Evolutionary conservation across 805 yeast genomes (phyloP).

Genomic region (Pichia manshurica): DNA sequence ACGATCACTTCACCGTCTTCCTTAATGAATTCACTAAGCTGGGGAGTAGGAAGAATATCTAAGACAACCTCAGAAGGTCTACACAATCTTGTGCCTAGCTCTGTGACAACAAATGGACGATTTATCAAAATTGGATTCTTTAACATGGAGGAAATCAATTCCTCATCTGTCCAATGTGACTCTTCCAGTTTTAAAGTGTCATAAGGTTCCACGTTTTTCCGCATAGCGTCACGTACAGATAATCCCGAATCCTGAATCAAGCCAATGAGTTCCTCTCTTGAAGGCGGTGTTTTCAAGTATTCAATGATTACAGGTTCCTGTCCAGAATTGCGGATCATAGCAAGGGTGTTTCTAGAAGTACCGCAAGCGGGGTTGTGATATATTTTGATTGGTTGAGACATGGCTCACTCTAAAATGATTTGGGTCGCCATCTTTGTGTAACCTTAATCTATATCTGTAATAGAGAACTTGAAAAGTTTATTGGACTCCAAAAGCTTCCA

Average conservation of each 20-base stretch:
- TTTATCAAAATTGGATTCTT: slow-evolving; percentile 7
- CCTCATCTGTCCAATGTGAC: slow-evolving; percentile 3
- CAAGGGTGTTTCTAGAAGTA: slow-evolving; percentile 4
- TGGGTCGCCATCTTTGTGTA: no score
- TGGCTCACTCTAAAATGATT: no score
- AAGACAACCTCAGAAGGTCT: slow-evolving; percentile 1
- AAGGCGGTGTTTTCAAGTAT: slow-evolving; percentile 6
- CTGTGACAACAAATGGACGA: slow-evolving; percentile 5
- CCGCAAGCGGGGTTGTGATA: slow-evolving; percentile 8
- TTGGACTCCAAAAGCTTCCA: no score
- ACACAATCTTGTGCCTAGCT: not conserved
- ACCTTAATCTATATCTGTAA: no score
- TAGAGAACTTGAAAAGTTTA: no score
- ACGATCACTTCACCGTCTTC: not conserved
- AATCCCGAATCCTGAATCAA: slow-evolving; percentile 1
- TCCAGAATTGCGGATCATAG: slow-evolving; percentile 1
- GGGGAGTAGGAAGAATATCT: slow-evolving; percentile 4
- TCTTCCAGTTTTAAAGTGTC: slow-evolving; percentile 5
- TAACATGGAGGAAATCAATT: slow-evolving; percentile 1
- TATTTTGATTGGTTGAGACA: slow-evolving; percentile 1
- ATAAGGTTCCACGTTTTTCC: slow-evolving; percentile 2
- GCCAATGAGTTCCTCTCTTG: not conserved
- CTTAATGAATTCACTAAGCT: not conserved
- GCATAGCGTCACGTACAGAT: slow-evolving; percentile 6
- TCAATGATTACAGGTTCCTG: slow-evolving; percentile 1